A percentile compares a stretch with the other conserved stretches of the same genome.
Conservation (phyloP, 2,329 filamentous ascomycete species). For the Fusarium heterosporum region DNA sequence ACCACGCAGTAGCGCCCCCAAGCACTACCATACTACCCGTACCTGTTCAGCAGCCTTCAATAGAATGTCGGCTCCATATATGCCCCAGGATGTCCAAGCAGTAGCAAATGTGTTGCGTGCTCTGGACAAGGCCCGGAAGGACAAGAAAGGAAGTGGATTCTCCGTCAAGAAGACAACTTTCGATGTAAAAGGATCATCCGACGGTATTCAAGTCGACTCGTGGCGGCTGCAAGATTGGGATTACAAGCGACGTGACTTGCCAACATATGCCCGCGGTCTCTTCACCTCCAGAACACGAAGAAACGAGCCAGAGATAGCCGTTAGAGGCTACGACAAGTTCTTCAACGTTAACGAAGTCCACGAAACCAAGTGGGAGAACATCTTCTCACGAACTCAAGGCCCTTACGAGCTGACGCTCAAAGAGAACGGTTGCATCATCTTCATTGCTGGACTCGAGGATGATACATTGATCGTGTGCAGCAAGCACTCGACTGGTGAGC, state of each 20-base stretch:
- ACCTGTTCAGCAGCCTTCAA: neutral
- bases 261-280: conserved; percentile 91
- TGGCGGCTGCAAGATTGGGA: conserved; percentile 97
- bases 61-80: conserved; percentile 65
- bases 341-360: conserved; percentile 91
- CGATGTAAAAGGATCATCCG: conserved; percentile 69
- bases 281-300: conserved; percentile 82
- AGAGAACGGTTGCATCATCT: conserved; percentile 99
- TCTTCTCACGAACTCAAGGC: conserved; percentile 79
- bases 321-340: conserved; percentile 98
- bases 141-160: conserved; percentile 69
- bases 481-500: conserved; percentile 92
- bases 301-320: conserved; percentile 79
- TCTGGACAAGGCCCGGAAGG: conserved; percentile 69
- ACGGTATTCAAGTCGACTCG: conserved; percentile 80
- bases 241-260: conserved; percentile 87
- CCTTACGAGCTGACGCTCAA: conserved; percentile 97
- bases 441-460: conserved; percentile 91
- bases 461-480: conserved; percentile 95
- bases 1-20: conserved; percentile 10
- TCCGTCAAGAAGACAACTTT: conserved; percentile 86
- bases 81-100: conserved; percentile 75
- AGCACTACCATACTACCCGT: neutral
- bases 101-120: conserved; percentile 73
- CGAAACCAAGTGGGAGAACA: conserved; percentile 85